Base-by-base conservation (phyloP, 805 yeast genomes). In the Candida silvatica region DNA sequence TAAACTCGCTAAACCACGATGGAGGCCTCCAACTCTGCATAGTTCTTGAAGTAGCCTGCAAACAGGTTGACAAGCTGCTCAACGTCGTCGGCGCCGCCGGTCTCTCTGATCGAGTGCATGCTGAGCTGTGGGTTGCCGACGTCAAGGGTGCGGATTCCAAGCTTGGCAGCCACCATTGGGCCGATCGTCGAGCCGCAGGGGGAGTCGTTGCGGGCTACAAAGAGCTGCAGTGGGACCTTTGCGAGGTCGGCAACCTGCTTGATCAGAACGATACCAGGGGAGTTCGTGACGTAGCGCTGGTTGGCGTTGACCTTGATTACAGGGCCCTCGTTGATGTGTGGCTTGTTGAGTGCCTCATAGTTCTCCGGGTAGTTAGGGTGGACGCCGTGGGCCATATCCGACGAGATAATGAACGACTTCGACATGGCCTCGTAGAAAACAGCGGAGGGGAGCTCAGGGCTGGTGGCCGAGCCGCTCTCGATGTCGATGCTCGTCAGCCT, bases 181-280 rank as follows among this genome's bases (percentile, higher is more conserved):
- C 97, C 98, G 50, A 90, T 90, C 2, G 98, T 90, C 2, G 94
- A 80, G 3, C 98, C 98, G 60, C 97, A 90, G 3, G 96, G 85
- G 3, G 94, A 77, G 52, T 83, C 95, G 56, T 90, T 92, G 37
- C 90, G 73, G 19, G 82, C 94, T n/a, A 88, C 97, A 62, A 90
- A 86, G 37, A 87, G 58, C 58, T 90, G 98, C 42, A 90, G 59
- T 14, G 97, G 96, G n/a, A 83, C 80, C 46, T 71, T 60, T 4
- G 76, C 78, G 19, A 49, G 48, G 32, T 76, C 69, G 3, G 94
- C 97, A 34, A 82, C 59, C 42, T 76, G 69, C 52, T 86, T 80
- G 33, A 90, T 47, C 36, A 90, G 58, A 3, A 86, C 84, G 38
- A 87, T 70, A 20, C 97, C 97, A 0, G 88, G 80, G 11, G 94